Conservation (phyloP, 2,329 filamentous ascomycete species). For the Drechslerella stenobrocha region DNA sequence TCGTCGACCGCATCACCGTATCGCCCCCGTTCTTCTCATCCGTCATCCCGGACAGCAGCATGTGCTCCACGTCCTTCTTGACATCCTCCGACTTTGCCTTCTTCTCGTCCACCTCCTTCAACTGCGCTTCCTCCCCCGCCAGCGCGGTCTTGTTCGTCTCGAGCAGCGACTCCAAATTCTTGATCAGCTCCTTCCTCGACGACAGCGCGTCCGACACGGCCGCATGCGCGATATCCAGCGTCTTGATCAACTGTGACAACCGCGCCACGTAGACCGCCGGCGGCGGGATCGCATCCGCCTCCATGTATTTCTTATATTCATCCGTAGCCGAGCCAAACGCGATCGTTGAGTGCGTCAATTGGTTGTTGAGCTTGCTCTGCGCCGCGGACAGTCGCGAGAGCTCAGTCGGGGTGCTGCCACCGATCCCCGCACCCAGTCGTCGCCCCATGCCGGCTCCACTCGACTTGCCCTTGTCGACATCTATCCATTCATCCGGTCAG, state of each 20-base stretch:
- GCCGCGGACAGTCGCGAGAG: constrained; percentile 73
- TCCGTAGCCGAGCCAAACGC: constrained; percentile 71
- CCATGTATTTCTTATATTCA: constrained; percentile 82
- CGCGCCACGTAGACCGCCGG: constrained; percentile 90
- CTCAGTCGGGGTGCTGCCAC: constrained; percentile 70
- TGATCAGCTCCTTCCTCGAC: constrained; percentile 75
- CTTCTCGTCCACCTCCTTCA: constrained; percentile 67
- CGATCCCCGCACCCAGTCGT: constrained; percentile 61
- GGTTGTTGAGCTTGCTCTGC: constrained; percentile 74
- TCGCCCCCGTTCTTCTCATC: constrained; percentile 62
- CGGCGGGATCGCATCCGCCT: constrained; percentile 71
- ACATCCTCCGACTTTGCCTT: constrained; percentile 75
- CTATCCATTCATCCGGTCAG: constrained; percentile 55
- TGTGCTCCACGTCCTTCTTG: constrained; percentile 85
- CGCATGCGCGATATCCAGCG: constrained; percentile 81
- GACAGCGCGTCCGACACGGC: constrained; percentile 89
- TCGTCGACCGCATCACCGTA: constrained; percentile 56
- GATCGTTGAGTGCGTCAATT: constrained; percentile 68
- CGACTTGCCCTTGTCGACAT: constrained; percentile 64
- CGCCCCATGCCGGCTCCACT: constrained; percentile 62
- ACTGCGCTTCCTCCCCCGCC: constrained; percentile 68
- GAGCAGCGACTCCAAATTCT: constrained; percentile 79
- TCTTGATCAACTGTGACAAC: constrained; percentile 85
- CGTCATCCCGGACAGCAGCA: constrained; percentile 81
- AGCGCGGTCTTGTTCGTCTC: constrained; percentile 72